Evolutionary conservation across 768 basidiomycete genomes (phyloP).

Genomic region (Auriscalpium microsporum): DNA sequence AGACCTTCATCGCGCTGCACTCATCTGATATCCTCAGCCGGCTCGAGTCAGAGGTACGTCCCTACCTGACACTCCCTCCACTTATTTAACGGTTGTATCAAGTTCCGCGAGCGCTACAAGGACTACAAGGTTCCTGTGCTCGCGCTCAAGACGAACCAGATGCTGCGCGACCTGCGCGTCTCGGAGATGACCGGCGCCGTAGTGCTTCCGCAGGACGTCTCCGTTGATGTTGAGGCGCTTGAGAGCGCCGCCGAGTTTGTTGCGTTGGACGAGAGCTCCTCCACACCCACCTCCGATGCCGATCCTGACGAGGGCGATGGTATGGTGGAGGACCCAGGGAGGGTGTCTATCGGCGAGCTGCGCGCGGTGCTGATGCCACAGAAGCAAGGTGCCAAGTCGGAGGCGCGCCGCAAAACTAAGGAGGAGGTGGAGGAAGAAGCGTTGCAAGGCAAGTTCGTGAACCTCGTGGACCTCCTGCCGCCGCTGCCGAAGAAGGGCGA

Average conservation of each 20-base stretch:
- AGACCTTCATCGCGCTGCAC: constrained; percentile 90
- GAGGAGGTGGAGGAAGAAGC: constrained; percentile 7
- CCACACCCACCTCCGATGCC: no score
- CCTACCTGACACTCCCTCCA: neutral
- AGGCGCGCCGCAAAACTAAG: neutral
- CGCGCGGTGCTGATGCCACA: no score
- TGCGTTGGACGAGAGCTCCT: no score
- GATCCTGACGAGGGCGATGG: no score
- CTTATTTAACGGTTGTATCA: neutral
- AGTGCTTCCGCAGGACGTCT: constrained; percentile 3
- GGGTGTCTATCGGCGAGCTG: no score
- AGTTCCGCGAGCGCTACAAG: constrained; percentile 24
- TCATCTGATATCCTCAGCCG: constrained; percentile 73
- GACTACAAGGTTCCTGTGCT: constrained; percentile 58
- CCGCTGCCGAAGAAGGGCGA: constrained; percentile 76
- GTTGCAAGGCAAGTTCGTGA: constrained; percentile 53
- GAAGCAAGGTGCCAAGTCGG: no score
- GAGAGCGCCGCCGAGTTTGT: no score
- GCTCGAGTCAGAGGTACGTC: constrained; percentile 65
- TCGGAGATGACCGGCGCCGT: neutral
- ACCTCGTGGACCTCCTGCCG: constrained; percentile 67
- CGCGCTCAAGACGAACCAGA: constrained; percentile 28
- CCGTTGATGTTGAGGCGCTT: neutral
- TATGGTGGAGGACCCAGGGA: no score
- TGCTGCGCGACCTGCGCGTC: constrained; percentile 20